phyloP scores from a whole-genome alignment of 2,329 filamentous ascomycete genomes.

The Parastagonospora avenae region DNA sequence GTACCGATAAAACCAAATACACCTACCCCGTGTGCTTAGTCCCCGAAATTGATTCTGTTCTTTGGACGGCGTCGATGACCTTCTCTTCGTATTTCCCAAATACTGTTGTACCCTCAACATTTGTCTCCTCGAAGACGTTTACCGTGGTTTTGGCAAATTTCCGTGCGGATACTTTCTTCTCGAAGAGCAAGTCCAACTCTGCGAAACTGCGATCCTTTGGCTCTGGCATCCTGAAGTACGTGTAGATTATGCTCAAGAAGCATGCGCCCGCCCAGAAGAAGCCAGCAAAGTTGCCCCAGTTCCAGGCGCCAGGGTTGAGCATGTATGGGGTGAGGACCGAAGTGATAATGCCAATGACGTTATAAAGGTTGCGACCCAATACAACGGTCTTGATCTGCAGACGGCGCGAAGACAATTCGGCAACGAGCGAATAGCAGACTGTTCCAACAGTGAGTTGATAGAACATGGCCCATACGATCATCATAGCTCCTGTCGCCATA shows the following conservation, averaged over 20 bases:
- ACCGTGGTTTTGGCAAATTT: conserved; percentile 68
- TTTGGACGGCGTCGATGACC: conserved; percentile 24
- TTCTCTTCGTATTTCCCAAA: conserved; percentile 46
- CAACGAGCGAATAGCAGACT: conserved; percentile 7
- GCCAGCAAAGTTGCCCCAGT: conserved; percentile 85
- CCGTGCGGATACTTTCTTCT: conserved; percentile 71
- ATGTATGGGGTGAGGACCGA: conserved; percentile 88
- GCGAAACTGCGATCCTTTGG: conserved; percentile 81
- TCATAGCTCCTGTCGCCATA: conserved; percentile 81
- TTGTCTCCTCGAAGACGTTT: conserved; percentile 56
- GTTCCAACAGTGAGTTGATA: conserved; percentile 7
- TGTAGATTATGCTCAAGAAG: conserved; percentile 80
- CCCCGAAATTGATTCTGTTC: conserved; percentile 24
- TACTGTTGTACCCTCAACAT: conserved; percentile 31
- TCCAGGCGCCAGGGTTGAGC: conserved; percentile 85
- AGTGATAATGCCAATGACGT: conserved; percentile 80
- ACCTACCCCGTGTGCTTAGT: not conserved
- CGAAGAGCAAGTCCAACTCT: conserved; percentile 84
- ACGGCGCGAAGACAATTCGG: conserved; percentile 4
- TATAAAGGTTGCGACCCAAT: conserved; percentile 76
- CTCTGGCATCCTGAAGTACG: conserved; percentile 81
- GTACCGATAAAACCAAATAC: too few species aligned
- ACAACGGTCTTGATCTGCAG: conserved; percentile 87
- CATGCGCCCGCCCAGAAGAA: conserved; percentile 89
- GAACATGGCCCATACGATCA: conserved; percentile 56